A percentile compares a stretch with the other conserved stretches of the same genome.
These are phyloP conservation scores for Flaveria sonorensis DNA, from an alignment of 129 eudicot species.

Conservation along the genomic window DNA sequence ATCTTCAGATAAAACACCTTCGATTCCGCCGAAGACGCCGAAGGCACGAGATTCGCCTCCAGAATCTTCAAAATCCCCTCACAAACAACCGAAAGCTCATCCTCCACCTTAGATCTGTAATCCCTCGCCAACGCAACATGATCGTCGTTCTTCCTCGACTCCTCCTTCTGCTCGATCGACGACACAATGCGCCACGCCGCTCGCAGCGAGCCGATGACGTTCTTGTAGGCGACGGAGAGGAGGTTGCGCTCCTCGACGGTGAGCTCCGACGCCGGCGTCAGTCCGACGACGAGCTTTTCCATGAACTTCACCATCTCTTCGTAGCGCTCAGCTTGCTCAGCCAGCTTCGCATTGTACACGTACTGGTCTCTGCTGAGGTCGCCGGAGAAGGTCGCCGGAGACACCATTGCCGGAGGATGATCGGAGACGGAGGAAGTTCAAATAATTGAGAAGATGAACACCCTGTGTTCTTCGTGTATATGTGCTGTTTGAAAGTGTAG, in stretches of 20 bases:
- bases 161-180: constrained; percentile 46
- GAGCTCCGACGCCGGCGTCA: constrained; percentile 47
- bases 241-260: constrained; percentile 64
- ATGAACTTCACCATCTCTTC: constrained; percentile 67
- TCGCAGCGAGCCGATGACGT: constrained; percentile 44
- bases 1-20: constrained; percentile 66
- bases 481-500: constrained; percentile 16
- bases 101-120: constrained; percentile 57
- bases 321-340: constrained; percentile 60
- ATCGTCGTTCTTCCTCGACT: constrained; percentile 56
- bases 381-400: constrained; percentile 27
- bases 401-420: constrained; percentile 8
- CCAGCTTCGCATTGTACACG: constrained; percentile 50
- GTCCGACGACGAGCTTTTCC: constrained; percentile 50
- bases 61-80: constrained; percentile 48
- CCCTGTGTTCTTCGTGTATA: constrained; percentile 2
- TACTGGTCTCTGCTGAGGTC: constrained; percentile 49
- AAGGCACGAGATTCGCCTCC: constrained; percentile 43
- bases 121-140: constrained; percentile 56
- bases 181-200: constrained; percentile 53
- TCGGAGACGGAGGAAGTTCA: not conserved
- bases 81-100: constrained; percentile 50
- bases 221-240: constrained; percentile 47
- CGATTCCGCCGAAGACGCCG: constrained; percentile 53
- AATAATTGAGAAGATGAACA: too few species aligned